Conservation (phyloP, 2,329 filamentous ascomycete species). For the Scedosporium aurantiacum region DNA sequence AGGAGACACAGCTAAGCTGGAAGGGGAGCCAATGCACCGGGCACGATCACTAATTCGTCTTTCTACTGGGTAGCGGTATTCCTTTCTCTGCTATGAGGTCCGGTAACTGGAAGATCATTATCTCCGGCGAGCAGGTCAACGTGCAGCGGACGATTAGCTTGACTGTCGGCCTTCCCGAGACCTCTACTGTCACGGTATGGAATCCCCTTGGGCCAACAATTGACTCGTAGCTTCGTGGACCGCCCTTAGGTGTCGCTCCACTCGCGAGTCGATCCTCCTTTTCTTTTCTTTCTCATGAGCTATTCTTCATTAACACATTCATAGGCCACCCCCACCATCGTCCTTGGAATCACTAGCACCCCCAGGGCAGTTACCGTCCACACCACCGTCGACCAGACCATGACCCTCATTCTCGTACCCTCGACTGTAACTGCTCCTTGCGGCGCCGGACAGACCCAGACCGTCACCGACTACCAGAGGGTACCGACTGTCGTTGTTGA, state of each 20-base stretch:
- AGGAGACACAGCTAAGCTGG: not conserved
- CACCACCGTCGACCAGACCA: conserved; percentile 18
- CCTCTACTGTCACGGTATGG: conserved; percentile 22
- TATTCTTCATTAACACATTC: not conserved
- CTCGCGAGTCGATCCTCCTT: not conserved
- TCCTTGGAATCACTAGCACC: conserved; percentile 25
- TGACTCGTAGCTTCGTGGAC: not conserved
- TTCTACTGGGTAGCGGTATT: conserved; percentile 17
- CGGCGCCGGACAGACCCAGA: conserved; percentile 19
- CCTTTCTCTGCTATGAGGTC: conserved; percentile 25
- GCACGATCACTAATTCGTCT: not conserved
- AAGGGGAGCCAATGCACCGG: not conserved
- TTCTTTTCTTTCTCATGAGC: not conserved
- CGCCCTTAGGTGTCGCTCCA: not conserved
- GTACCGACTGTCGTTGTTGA: conserved; percentile 19
- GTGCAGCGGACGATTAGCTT: conserved; percentile 24
- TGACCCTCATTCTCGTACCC: conserved; percentile 22
- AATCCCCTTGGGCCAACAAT: not conserved
- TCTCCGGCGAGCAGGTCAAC: conserved; percentile 23
- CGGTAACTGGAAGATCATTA: conserved; percentile 24
- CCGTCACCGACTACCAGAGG: conserved; percentile 22
- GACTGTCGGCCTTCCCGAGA: conserved; percentile 21
- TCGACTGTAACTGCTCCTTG: conserved; percentile 22
- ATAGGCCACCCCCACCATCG: conserved; percentile 26
- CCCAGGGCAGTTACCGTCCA: conserved; percentile 20